These are phyloP conservation scores for Spathaspora sp. DNA, from an alignment of 1,139 yeast species.

Conservation along the genomic window DNA sequence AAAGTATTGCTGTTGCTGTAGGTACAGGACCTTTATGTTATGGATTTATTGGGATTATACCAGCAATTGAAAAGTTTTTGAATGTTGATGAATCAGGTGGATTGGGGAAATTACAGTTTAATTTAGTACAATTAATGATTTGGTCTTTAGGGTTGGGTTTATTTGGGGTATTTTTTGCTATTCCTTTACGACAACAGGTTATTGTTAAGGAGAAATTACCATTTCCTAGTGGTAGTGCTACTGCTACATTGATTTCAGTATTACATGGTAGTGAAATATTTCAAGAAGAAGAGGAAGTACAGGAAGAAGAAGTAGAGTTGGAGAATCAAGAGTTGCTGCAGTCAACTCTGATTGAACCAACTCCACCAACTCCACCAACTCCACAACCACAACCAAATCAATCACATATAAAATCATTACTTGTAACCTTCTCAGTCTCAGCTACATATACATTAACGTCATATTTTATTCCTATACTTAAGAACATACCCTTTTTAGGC, in stretches of 20 bases:
- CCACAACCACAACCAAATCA: not conserved
- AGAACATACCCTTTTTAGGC: slow-evolving; percentile 78
- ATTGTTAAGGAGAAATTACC: slow-evolving; percentile 81
- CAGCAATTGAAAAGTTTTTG: slow-evolving; percentile 89
- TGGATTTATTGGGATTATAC: slow-evolving; percentile 94
- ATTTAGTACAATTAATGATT: slow-evolving; percentile 53
- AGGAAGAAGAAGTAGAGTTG: not conserved
- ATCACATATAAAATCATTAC: slow-evolving; percentile 57
- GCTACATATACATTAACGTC: slow-evolving; percentile 70
- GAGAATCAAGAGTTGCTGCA: not conserved
- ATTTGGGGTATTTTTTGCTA: slow-evolving; percentile 94
- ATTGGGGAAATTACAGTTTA: slow-evolving; percentile 38
- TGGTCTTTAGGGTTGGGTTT: slow-evolving; percentile 90
- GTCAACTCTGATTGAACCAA: not conserved
- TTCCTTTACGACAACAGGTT: slow-evolving; percentile 82
- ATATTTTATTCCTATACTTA: slow-evolving; percentile 70
- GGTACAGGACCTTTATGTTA: slow-evolving; percentile 97
- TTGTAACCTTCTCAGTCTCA: slow-evolving; percentile 64
- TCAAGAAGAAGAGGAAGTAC: slow-evolving; percentile 41
- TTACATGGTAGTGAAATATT: slow-evolving; percentile 67
- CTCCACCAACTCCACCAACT: not conserved
- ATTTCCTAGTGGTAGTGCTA: slow-evolving; percentile 95
- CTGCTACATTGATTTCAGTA: slow-evolving; percentile 89
- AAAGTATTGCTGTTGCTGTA: slow-evolving; percentile 91
- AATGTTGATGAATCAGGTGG: slow-evolving; percentile 76